These are phyloP conservation scores for Telopea speciosissima DNA, from an alignment of 177 flowering plant species.

Conservation along the genomic window DNA sequence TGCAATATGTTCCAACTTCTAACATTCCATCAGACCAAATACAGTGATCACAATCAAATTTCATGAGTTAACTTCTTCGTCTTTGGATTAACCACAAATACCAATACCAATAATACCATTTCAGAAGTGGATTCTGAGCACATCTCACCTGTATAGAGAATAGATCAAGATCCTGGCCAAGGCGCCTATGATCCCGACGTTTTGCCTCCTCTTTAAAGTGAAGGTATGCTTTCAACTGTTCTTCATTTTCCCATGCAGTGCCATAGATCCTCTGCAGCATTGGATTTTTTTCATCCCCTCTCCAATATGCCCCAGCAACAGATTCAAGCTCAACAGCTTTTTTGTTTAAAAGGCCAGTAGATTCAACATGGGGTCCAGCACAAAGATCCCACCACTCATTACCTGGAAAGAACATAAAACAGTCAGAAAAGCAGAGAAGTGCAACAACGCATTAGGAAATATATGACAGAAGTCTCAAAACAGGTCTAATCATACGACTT, in stretches of 20 bases:
- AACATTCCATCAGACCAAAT: background rate
- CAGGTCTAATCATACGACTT: background rate
- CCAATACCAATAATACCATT: background rate
- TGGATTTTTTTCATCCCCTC: slow-evolving; percentile 82
- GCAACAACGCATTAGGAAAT: background rate
- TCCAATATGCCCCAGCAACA: slow-evolving; percentile 99
- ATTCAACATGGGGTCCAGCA: slow-evolving; percentile 96
- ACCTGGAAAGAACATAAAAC: slow-evolving; percentile 34
- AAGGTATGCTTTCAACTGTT: slow-evolving; percentile 82
- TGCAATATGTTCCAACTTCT: no score
- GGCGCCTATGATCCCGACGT: slow-evolving; percentile 88
- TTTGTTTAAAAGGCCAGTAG: slow-evolving; percentile 72
- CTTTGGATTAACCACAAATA: background rate
- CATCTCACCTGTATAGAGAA: slow-evolving; percentile 80
- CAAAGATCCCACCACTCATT: slow-evolving; percentile 99
- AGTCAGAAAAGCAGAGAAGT: background rate
- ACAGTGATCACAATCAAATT: background rate
- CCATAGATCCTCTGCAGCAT: slow-evolving; percentile 98
- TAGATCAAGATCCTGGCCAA: slow-evolving; percentile 92
- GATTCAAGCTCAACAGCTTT: slow-evolving; percentile 93
- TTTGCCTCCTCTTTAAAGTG: slow-evolving; percentile 91
- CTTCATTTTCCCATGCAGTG: slow-evolving; percentile 94
- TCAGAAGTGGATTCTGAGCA: slow-evolving; percentile 1
- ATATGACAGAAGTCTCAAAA: background rate
- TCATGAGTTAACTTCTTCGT: background rate